Evolutionary conservation across 1,284 basidiomycete genomes (phyloP).

Genomic region (Tetrapyrgos nigripes): DNA sequence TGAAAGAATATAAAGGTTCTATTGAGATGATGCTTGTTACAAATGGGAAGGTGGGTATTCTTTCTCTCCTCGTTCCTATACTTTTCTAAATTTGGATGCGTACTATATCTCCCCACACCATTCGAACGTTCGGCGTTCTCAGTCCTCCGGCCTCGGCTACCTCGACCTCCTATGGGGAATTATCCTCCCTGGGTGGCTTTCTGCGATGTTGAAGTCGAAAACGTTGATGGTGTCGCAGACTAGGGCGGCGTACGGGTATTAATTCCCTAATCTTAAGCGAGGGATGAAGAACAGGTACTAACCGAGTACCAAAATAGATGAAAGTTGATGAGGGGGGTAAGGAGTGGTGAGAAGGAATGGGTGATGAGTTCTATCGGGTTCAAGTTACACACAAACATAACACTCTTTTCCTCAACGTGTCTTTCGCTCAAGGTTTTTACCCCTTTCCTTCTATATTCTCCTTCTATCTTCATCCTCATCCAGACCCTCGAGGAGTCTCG

Average conservation of each 20-base stretch:
- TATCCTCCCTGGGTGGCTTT: conserved; percentile 44
- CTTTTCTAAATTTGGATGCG: neutral
- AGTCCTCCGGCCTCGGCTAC: conserved; percentile 56
- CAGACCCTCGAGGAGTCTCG: too few relatives aligned
- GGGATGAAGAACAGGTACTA: too few relatives aligned
- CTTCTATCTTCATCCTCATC: too few relatives aligned
- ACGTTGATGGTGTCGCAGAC: conserved; percentile 21
- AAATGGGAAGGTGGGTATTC: conserved; percentile 59
- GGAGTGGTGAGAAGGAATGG: too few relatives aligned
- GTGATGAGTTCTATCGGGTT: too few relatives aligned
- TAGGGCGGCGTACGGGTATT: conserved; percentile 7
- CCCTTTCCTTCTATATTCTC: too few relatives aligned
- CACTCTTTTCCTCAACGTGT: too few relatives aligned
- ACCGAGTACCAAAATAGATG: too few relatives aligned
- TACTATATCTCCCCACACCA: neutral
- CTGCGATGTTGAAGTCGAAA: conserved; percentile 36
- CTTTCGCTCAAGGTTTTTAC: too few relatives aligned
- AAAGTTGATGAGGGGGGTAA: too few relatives aligned
- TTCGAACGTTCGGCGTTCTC: conserved; percentile 1
- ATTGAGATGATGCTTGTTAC: conserved; percentile 62
- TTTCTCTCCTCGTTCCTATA: neutral
- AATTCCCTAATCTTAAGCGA: too few relatives aligned
- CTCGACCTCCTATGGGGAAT: conserved; percentile 56
- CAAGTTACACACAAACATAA: too few relatives aligned
- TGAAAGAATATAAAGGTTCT: conserved; percentile 56